Conservation (phyloP, 805 yeast species). For the Candida lessepsii region DNA sequence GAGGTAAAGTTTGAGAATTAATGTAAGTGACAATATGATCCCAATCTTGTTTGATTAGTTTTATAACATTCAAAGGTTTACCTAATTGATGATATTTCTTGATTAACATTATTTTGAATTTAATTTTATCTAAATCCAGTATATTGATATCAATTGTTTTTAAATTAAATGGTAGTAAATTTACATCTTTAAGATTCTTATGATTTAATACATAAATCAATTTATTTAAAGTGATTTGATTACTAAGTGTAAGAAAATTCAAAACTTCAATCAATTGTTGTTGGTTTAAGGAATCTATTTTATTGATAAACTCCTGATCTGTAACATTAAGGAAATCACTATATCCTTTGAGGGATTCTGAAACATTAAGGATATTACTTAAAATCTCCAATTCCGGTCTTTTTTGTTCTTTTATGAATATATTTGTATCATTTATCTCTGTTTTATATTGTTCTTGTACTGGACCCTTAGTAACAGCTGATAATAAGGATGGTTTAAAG, state of each 20-base stretch:
- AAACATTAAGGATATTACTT: neutral
- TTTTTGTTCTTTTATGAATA: neutral
- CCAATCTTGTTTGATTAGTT: constrained; percentile 29
- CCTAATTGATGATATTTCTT: constrained; percentile 37
- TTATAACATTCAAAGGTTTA: constrained; percentile 31
- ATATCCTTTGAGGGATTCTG: neutral
- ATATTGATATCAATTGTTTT: neutral
- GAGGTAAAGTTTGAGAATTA: constrained; percentile 20
- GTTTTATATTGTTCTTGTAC: constrained; percentile 26
- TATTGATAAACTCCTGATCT: constrained; percentile 6
- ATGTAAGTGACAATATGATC: constrained; percentile 25
- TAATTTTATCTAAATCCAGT: constrained; percentile 19
- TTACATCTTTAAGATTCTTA: constrained; percentile 21
- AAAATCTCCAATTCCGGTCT: neutral
- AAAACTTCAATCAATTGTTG: constrained; percentile 10
- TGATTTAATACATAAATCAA: constrained; percentile 29
- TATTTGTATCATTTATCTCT: neutral
- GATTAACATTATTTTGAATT: constrained; percentile 31
- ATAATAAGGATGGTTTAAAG: constrained; percentile 35
- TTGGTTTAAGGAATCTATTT: neutral
- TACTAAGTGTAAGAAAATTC: constrained; percentile 25
- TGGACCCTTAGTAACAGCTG: constrained; percentile 32
- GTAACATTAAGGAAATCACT: neutral
- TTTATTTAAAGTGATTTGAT: constrained; percentile 23
- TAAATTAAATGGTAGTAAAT: constrained; percentile 18